Evolutionary conservation across 805 yeast species (phyloP).

Genomic region (Trichomonascus vanleenenianus): DNA sequence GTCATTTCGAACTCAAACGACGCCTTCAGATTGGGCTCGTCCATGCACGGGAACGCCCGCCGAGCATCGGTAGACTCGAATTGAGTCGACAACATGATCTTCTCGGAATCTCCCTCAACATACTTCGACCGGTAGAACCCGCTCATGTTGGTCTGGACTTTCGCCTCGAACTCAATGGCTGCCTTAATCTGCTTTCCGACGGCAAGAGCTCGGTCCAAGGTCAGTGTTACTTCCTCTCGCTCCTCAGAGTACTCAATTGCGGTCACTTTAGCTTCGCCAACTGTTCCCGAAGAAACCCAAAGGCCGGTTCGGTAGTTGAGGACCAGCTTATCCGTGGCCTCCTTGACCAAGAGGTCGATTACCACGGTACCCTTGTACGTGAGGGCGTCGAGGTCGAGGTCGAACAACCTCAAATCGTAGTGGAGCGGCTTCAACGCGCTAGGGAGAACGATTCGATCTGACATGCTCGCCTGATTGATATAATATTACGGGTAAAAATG

Average conservation of each 20-base stretch:
- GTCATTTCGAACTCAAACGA: constrained; percentile 57
- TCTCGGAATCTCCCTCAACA: constrained; percentile 48
- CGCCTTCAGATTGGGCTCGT: constrained; percentile 77
- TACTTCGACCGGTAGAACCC: constrained; percentile 73
- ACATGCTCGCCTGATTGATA: constrained; percentile 6
- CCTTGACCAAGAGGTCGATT: constrained; percentile 38
- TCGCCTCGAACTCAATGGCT: constrained; percentile 47
- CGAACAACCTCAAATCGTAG: constrained; percentile 54
- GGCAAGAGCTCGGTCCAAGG: constrained; percentile 34
- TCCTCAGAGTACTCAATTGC: constrained; percentile 34
- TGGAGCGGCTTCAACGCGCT: constrained; percentile 61
- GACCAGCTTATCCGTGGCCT: constrained; percentile 44
- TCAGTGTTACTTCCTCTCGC: constrained; percentile 53
- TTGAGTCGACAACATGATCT: constrained; percentile 75
- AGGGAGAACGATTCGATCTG: constrained; percentile 45
- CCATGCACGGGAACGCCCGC: constrained; percentile 80
- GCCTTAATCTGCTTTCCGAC: constrained; percentile 30
- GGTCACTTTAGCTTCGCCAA: constrained; percentile 21
- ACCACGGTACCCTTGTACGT: constrained; percentile 28
- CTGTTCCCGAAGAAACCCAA: constrained; percentile 26
- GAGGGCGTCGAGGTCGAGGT: constrained; percentile 45
- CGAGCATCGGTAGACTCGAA: constrained; percentile 85
- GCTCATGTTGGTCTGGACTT: constrained; percentile 69
- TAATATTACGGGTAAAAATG: no score
- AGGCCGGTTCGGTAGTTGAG: constrained; percentile 43